Evolutionary conservation across 2,329 filamentous ascomycete genomes (phyloP), one percentile per base, ranked within the genome.

Genomic region (Mycosphaerelloides madeirae): DNA sequence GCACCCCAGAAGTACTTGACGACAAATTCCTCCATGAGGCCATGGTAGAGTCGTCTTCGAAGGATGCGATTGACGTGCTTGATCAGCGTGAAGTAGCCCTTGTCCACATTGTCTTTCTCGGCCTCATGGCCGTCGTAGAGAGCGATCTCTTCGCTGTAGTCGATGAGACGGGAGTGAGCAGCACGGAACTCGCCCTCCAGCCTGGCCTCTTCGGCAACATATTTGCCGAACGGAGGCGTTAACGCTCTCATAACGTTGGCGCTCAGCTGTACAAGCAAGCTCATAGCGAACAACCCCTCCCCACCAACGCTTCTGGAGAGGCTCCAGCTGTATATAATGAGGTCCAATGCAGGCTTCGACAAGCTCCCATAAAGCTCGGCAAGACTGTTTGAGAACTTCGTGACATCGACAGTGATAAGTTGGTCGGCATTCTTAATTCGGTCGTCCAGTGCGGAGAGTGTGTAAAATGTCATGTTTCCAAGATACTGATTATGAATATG

Each of bases 1-100:
- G 93, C 91, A 31, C 93, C 93, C 93, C 93, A 98, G 69, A 97
- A 93, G 65, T 98, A 98, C 68, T 98, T 98, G 68, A 98, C 95
- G 46, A 97, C 88, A 67, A 96, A 98, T 66, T 98, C 93, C 65
- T 98, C 93, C 91, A 97, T 96, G 60, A 98, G 84, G n/a, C 90
- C 91, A 65, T 98, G 91, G 66, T 97, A 97, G 65, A 98, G 86
- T 38, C 93, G 81, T 50, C 87, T 78, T 31, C 90, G 79, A 50
- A 98, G 71, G 54, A 97, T 96, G 61, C 95, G 84, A 67, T 98
- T 98, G 63, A 98, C 91, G 68, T 98, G 93, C 70, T 96, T 97
- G 72, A 98, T 98, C 29, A 98, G 76, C 2, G 93, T 98, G 63
- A 98, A 98, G 68, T 98, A 98, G 13, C 93, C 91, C 71, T 97